Percentiles rank a stretch among this genome's conserved stretches.
Conservation (phyloP, 306 rosid species). For the Trifolium subterraneum region DNA sequence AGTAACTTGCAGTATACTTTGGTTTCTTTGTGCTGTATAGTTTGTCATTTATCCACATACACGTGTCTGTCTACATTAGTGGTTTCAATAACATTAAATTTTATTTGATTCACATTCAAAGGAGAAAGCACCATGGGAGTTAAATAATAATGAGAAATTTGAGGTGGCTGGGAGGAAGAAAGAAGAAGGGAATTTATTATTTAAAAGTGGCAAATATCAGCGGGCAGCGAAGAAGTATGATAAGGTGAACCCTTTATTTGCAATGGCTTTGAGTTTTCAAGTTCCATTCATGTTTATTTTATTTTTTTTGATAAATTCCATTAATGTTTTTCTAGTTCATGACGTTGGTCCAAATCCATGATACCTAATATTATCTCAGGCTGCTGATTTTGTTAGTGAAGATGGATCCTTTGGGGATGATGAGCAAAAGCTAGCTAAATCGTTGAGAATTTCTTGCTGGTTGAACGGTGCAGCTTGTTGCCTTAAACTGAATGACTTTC, state of each 20-base stretch:
- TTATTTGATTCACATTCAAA: conserved; percentile 42
- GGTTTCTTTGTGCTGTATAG: conserved; percentile 23
- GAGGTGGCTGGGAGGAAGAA: conserved; percentile 68
- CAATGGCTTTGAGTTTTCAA: conserved; percentile 22
- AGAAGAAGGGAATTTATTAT: conserved; percentile 73
- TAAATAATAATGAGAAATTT: conserved; percentile 62
- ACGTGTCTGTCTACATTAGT: background rate
- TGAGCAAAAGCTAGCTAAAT: conserved; percentile 55
- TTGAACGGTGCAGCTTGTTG: conserved; percentile 77
- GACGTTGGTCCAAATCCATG: background rate
- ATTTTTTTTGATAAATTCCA: too few species aligned
- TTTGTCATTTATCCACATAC: conserved; percentile 16
- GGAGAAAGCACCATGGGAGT: conserved; percentile 77
- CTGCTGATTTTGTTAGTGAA: conserved; percentile 64
- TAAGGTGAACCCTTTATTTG: conserved; percentile 50
- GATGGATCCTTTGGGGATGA: conserved; percentile 54
- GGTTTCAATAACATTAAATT: conserved; percentile 26
- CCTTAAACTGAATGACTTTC: conserved; percentile 68
- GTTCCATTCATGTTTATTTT: background rate
- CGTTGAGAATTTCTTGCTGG: conserved; percentile 67
- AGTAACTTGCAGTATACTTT: conserved; percentile 27
- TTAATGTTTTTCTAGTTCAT: background rate
- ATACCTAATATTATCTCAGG: conserved; percentile 7
- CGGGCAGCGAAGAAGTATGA: conserved; percentile 67
- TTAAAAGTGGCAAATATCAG: conserved; percentile 58